Conservation (phyloP, 306 rosid species). For the Canavalia ensiformis region DNA sequence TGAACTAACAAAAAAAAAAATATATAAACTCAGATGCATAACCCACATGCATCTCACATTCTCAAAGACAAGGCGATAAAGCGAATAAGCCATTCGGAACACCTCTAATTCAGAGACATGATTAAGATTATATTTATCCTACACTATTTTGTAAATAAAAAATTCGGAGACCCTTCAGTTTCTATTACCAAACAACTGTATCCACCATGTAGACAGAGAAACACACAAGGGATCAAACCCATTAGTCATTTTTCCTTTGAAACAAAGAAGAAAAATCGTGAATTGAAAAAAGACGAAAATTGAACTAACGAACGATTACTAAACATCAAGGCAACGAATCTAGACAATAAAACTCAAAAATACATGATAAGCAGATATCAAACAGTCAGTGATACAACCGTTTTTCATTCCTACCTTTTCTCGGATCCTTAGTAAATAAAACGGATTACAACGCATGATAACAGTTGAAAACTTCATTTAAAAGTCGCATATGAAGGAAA, state of each 20-base stretch:
- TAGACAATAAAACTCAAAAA: background rate
- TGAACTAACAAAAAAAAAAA: background rate
- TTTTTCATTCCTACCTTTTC: too few species aligned
- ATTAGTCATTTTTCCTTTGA: background rate
- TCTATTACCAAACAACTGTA: background rate
- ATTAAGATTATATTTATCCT: background rate
- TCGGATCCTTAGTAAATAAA: too few species aligned
- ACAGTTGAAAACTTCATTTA: background rate
- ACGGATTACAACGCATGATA: too few species aligned
- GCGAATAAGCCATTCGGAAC: background rate
- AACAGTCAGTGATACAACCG: too few species aligned
- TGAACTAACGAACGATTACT: background rate
- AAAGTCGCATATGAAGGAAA: background rate
- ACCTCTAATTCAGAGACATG: background rate
- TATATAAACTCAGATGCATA: background rate
- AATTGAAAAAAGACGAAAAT: background rate
- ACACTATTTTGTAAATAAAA: background rate
- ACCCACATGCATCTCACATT: background rate
- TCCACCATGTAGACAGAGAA: background rate
- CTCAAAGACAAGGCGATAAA: background rate
- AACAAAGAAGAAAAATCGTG: too few species aligned
- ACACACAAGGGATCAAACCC: background rate
- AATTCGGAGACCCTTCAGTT: background rate
- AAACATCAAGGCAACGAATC: background rate
- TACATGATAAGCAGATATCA: too few species aligned